phyloP scores from a whole-genome alignment of 768 basidiomycete genomes.

The Tubosaeta sp. region DNA sequence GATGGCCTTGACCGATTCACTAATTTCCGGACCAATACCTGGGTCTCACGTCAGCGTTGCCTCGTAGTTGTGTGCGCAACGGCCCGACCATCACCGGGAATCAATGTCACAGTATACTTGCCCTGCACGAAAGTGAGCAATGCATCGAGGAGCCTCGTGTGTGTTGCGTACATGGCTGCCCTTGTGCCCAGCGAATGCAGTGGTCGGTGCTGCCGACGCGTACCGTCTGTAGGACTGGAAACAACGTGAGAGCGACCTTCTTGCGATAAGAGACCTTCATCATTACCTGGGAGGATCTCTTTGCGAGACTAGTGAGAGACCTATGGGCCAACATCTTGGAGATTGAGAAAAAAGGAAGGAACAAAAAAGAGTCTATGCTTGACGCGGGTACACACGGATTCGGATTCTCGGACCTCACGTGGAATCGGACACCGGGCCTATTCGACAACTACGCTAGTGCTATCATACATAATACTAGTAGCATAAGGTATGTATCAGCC shows the following conservation, averaged over 20 bases:
- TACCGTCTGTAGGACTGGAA: slow-evolving; percentile 55
- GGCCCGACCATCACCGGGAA: slow-evolving; percentile 86
- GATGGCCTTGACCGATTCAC: slow-evolving; percentile 92
- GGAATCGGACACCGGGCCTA: no score
- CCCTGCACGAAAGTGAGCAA: slow-evolving; percentile 49
- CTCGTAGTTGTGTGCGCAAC: slow-evolving; percentile 6
- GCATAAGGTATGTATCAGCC: slow-evolving; percentile 19
- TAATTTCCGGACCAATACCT: slow-evolving; percentile 99
- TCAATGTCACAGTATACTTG: slow-evolving; percentile 93
- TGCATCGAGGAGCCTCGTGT: neutral
- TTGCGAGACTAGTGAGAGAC: slow-evolving; percentile 52
- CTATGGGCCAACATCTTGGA: slow-evolving; percentile 55
- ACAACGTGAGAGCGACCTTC: slow-evolving; percentile 13
- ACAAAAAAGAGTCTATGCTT: slow-evolving; percentile 3
- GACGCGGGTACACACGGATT: slow-evolving; percentile 24
- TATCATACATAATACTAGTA: slow-evolving; percentile 10
- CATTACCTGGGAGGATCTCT: slow-evolving; percentile 47
- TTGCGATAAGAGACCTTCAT: neutral
- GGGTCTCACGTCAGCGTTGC: slow-evolving; percentile 15
- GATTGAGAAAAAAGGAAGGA: slow-evolving; percentile 13
- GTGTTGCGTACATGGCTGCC: slow-evolving; percentile 65
- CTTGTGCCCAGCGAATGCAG: slow-evolving; percentile 88
- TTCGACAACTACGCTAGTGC: no score
- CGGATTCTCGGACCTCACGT: neutral
- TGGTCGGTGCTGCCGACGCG: slow-evolving; percentile 73